Evolutionary conservation across 352 stramenopile genomes (phyloP).

Genomic region (Pythium brachiatum): DNA sequence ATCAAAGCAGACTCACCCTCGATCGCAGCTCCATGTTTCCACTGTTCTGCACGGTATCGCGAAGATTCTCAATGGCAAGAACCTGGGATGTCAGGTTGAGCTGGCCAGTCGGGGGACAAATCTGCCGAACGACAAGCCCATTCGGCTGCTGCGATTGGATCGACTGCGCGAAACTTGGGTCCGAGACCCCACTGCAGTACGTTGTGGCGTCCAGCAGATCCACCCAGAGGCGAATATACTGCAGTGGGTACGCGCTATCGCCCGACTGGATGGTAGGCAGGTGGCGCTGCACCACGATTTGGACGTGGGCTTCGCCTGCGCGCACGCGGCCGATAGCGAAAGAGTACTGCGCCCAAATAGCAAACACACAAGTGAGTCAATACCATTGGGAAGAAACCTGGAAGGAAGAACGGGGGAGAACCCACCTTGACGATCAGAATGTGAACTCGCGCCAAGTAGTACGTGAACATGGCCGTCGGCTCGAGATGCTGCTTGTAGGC

Average conservation of each 20-base stretch:
- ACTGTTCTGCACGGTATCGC: conserved; percentile 39
- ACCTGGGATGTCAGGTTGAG: conserved; percentile 51
- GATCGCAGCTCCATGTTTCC: conserved; percentile 50
- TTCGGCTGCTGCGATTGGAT: conserved; percentile 6
- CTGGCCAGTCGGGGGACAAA: conserved; percentile 47
- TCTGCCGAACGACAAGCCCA: conserved; percentile 26
- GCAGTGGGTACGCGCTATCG: conserved; percentile 42
- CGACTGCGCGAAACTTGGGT: conserved; percentile 14
- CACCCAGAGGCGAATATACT: conserved; percentile 52
- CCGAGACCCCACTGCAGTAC: conserved; percentile 40
- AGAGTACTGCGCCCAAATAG: conserved; percentile 52
- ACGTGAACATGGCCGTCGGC: conserved; percentile 42
- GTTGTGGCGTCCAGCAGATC: conserved; percentile 52
- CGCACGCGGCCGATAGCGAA: conserved; percentile 50
- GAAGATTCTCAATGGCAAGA: conserved; percentile 43
- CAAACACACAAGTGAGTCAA: not conserved
- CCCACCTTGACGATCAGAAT: conserved; percentile 67
- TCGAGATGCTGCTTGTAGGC: conserved; percentile 46
- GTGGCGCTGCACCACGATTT: conserved; percentile 48
- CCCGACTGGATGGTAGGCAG: conserved; percentile 31
- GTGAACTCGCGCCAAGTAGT: conserved; percentile 57
- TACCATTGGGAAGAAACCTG: not conserved
- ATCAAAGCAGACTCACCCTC: conserved; percentile 35
- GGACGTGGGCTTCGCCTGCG: conserved; percentile 51
- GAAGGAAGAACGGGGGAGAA: not conserved